Evolutionary conservation across 306 rosid genomes (phyloP).

Genomic region (Ormosia semicastrata): DNA sequence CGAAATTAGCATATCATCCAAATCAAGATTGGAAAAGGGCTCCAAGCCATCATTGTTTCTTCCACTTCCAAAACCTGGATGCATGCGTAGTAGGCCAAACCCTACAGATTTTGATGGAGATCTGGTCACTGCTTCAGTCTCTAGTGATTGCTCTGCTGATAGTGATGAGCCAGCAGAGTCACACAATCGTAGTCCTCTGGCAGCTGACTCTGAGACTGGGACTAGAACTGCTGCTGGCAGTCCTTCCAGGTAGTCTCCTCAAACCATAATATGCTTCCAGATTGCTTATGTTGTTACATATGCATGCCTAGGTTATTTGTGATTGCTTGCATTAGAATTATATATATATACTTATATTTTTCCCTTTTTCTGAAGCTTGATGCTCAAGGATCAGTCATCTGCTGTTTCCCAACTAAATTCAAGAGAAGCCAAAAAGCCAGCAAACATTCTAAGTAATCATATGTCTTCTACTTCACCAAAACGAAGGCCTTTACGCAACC

Average conservation of each 20-base stretch:
- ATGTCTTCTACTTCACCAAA: constrained; percentile 65
- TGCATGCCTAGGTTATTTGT: constrained; percentile 24
- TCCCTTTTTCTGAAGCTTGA: constrained; percentile 51
- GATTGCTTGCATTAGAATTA: constrained; percentile 10
- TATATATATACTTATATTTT: constrained; percentile 36
- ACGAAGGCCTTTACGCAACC: constrained; percentile 73
- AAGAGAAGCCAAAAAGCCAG: constrained; percentile 59
- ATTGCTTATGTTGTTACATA: constrained; percentile 20
- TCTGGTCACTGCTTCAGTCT: constrained; percentile 58
- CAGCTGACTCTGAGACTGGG: constrained; percentile 70
- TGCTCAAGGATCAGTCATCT: constrained; percentile 70
- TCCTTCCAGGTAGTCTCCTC: constrained; percentile 76
- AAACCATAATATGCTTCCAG: constrained; percentile 23
- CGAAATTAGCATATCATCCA: constrained; percentile 67
- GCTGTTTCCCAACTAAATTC: constrained; percentile 46
- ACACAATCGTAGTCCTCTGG: constrained; percentile 69
- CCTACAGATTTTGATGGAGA: constrained; percentile 83
- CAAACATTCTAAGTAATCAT: constrained; percentile 53
- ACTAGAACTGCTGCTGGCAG: constrained; percentile 64
- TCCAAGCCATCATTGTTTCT: constrained; percentile 62
- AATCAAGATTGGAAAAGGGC: constrained; percentile 57
- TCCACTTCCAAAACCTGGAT: constrained; percentile 78
- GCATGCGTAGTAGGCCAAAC: constrained; percentile 58
- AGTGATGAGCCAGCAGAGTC: constrained; percentile 80
- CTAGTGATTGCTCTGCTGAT: constrained; percentile 73